Evolutionary conservation across 192 early-diverging fungal genomes (phyloP), one percentile per base, ranked within the genome.

Genomic region (Oehlia diaphana): DNA sequence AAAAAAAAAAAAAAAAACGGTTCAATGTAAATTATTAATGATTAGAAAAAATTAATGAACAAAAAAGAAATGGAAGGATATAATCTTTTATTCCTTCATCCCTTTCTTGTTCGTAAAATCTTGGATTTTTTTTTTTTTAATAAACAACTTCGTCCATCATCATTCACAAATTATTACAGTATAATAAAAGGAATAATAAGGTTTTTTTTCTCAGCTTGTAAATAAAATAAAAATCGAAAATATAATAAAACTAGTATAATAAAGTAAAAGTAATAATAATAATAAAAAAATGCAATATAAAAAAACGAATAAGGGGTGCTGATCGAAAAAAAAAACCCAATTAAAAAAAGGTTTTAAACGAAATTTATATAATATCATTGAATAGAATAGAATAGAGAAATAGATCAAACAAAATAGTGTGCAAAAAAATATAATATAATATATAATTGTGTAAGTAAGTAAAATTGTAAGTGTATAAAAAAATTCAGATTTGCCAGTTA

Each of bases 161-260:
- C 68, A 70, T 70, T 70, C 37, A 37, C 68, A 70, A 70, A 70
- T 70, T 70, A 70, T 70, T 70, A 70, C 68, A 70, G 44, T 70
- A 37, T 67, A 37, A 37, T 37, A 35, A 44, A 44, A 9, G 9
- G 42, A 44, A 44, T 44, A 44, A 44, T 37, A 58, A 58, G 50
- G 50, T 58, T 58, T 58, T 58, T 58, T 58, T 58, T 58, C 50
- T 58, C 50, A 58, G 50, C 50, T 58, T 14, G n/a, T 12, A 14
- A 42, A 70, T 31, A 37, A 37, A 68, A 33, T 35, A 68, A 37
- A 68, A 19, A 19, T 7, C 16, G 7, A 39, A 35, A 68, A 19
- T 37, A 33, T 68, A 33, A 66, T 14, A 31, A 66, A 35, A 10
- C 33, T 14, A 16, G 13, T 66, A 33, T 66, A 66, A 66, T 66